Base-by-base conservation (phyloP, 2,329 filamentous ascomycete species). In the Microdochium paspali region DNA sequence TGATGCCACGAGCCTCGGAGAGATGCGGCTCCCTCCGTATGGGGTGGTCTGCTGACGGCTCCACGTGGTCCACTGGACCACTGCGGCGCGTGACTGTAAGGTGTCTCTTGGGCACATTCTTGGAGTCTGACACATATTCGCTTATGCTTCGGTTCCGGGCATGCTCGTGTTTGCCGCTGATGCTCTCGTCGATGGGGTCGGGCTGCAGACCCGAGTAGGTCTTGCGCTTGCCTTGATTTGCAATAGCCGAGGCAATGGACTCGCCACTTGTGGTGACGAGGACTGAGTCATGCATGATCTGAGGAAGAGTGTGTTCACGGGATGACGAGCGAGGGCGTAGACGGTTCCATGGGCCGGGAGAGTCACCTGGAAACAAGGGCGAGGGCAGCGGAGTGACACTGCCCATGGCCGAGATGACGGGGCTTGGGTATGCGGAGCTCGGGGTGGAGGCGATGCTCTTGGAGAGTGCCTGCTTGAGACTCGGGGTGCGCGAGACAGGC, bases 91-190 rank as follows among this genome's bases (percentile, higher is more conserved):
- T 85, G 15, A 93, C 81, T 0, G 85, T 87, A 47, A 87, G 76
- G 52, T 88, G 83, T 40, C 89, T 79, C 58, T 81, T 86, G 1
- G 84, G 75, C 45, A 85, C 76, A 40, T 81, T 74, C 53, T 84
- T 71, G 4, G 79, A 70, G 47, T 93, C 86, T 2, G 90, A 89
- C 0, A 82, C 76, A 64, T 95, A 95, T 54, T 96, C 90, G 68
- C 90, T 95, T 24, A 93, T 70, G 64, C 90, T 96, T 56, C 90
- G 78, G 62, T 93, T 90, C 50, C 87, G 79, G 12, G 72, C 71
- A 62, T 88, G 86, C 13, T 62, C 58, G 39, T 56, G 49, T 42
- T 59, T 61, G 18, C 55, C 59, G 44, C 50, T 58, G 48, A 51
- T 59, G 25, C 54, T 54, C 40, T 61, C 59, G 3, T 52, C 48